These are phyloP conservation scores for Prunus mira DNA, from an alignment of 306 rosid genomes.

Conservation along the genomic window DNA sequence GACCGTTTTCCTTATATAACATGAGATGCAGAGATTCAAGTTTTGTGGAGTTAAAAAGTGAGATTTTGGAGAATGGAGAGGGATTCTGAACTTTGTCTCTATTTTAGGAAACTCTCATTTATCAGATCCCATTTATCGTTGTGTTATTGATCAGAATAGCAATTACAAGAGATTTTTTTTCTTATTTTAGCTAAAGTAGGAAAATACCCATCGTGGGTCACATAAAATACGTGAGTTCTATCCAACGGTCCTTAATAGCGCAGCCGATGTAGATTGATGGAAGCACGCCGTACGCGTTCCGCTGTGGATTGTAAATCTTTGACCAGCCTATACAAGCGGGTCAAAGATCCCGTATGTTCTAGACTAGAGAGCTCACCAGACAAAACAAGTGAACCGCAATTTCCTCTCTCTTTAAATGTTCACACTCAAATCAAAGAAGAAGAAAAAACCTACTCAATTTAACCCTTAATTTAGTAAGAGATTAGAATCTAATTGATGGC, in stretches of 20 bases:
- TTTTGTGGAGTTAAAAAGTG: neutral
- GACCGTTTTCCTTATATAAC: neutral
- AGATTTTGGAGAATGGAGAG: neutral
- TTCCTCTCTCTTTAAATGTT: neutral
- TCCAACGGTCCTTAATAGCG: neutral
- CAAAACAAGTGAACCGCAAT: neutral
- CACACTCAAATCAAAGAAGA: too few species aligned
- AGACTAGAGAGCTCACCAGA: neutral
- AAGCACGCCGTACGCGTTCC: neutral
- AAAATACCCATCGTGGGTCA: neutral
- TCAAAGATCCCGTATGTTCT: neutral
- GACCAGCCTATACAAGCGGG: neutral
- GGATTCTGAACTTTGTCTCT: neutral
- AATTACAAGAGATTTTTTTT: too few species aligned
- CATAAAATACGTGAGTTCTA: neutral
- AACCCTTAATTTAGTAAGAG: too few species aligned
- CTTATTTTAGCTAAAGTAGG: too few species aligned
- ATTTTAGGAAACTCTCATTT: neutral
- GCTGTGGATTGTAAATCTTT: neutral
- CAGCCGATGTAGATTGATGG: neutral
- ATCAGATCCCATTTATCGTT: rapidly evolving
- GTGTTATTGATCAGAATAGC: too few species aligned
- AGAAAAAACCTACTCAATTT: too few species aligned
- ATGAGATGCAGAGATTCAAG: neutral
- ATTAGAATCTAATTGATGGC: neutral